A percentile compares a stretch with the other conserved stretches of the same genome.
phyloP scores from a whole-genome alignment of 352 stramenopile genomes.

The Saprolegnia parasitica region DNA sequence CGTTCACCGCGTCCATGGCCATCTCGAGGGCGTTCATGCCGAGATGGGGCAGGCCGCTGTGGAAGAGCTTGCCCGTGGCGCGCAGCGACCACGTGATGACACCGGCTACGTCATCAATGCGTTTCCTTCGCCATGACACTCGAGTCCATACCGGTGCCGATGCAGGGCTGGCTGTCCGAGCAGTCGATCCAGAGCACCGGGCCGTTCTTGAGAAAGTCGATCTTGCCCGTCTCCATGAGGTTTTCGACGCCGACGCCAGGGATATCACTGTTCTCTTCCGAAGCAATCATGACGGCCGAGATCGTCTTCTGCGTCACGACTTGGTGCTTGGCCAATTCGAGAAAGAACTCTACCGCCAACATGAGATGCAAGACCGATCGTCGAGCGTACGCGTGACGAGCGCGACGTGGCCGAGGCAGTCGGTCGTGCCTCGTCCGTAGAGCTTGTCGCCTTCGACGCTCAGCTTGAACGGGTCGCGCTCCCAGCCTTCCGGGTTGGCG shows the following conservation, averaged over 20 bases:
- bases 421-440: slow-evolving; percentile 88
- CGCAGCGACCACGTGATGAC: too few relatives aligned
- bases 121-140: too few relatives aligned
- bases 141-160: too few relatives aligned
- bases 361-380: not conserved
- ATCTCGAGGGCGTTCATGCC: too few relatives aligned
- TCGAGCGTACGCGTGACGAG: slow-evolving; percentile 71
- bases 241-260: slow-evolving; percentile 84
- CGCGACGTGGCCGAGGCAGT: slow-evolving; percentile 90
- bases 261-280: slow-evolving; percentile 79
- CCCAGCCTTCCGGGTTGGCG: slow-evolving; percentile 88
- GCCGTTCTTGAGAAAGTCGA: slow-evolving; percentile 91
- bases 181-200: slow-evolving; percentile 91
- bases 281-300: slow-evolving; percentile 88
- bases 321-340: slow-evolving; percentile 66
- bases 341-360: slow-evolving; percentile 51
- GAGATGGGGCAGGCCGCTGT: too few relatives aligned
- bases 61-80: too few relatives aligned
- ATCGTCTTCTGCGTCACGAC: slow-evolving; percentile 70
- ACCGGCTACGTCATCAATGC: too few relatives aligned
- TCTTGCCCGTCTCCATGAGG: slow-evolving; percentile 82
- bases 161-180: too few relatives aligned
- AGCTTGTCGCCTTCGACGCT: slow-evolving; percentile 88
- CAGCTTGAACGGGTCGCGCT: slow-evolving; percentile 84
- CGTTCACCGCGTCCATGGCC: too few relatives aligned